Conservation (phyloP, 228 moss, liverwort and hornwort species). For the Sphagnum fallax region DNA sequence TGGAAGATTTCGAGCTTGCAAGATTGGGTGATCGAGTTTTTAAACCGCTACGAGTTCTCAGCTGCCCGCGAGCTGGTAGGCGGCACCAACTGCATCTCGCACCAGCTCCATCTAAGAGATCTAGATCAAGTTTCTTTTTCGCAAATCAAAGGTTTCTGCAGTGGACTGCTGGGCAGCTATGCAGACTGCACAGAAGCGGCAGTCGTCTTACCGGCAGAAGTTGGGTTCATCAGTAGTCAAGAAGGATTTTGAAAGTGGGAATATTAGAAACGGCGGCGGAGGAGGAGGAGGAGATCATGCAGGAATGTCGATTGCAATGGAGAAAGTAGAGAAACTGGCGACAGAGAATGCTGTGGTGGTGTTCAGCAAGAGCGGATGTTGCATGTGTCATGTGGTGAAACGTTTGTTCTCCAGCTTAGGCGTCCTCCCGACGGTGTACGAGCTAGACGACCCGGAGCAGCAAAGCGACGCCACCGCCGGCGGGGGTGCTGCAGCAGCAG, state of each 20-base stretch:
- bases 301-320: neutral
- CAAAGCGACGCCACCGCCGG: neutral
- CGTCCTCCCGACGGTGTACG: constrained; percentile 8
- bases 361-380: constrained; percentile 9
- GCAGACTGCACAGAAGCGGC: neutral
- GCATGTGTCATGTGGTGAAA: constrained; percentile 7
- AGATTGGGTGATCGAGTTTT: too few species aligned
- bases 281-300: neutral
- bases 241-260: neutral
- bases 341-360: constrained; percentile 6
- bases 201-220: neutral
- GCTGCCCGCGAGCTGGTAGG: too few species aligned
- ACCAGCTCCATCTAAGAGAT: too few species aligned
- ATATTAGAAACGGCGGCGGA: neutral
- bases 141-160: neutral
- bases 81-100: too few species aligned
- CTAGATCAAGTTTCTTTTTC: neutral
- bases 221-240: neutral
- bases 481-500: too few species aligned
- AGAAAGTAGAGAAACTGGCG: constrained; percentile 1
- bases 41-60: too few species aligned
- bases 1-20: too few species aligned
- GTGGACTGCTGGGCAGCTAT: neutral
- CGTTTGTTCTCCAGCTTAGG: constrained; percentile 7
- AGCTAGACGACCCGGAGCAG: constrained; percentile 3